Evolutionary conservation across 805 yeast genomes (phyloP), one percentile per base, ranked within the genome.

Genomic region (Nakazawaea peltata): DNA sequence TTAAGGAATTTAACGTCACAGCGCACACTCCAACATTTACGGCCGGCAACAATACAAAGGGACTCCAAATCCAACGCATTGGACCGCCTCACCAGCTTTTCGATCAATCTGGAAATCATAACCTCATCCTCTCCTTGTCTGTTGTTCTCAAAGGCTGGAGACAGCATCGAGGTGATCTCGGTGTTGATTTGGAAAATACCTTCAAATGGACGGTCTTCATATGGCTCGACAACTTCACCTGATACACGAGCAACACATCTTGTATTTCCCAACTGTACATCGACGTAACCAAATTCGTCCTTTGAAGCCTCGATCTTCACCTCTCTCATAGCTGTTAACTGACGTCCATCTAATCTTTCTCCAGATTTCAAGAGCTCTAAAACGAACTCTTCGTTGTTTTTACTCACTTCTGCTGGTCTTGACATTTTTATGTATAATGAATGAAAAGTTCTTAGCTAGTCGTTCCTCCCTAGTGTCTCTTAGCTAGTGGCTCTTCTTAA

Each of bases 121-220:
- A 84, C 71, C 53, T 92, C 97, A 37, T 83, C 86, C 40, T 81
- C 83, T n/a, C 81, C 68, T 42, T 74, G 77, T 41, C 69, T 68
- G 19, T 77, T 78, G 46, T 74, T 76, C 47, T 88, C 95, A 54
- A 86, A 87, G 46, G 74, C 67, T 1, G 94, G 80, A 4, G 87
- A 77, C 1, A 96, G 95, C 86, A 90, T 81, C 12, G 97, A 84
- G 15, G 87, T 73, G 28, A 84, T 75, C 49, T 92, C 97, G 2
- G 95, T 82, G 33, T 81, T 74, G 11, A 92, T 87, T 17, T 71
- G 65, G 53, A 92, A 87, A 3, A 82, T 49, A 1, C 98, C 98
- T 56, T 92, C 98, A 53, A 85, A 90, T 0, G 97, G 97, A 36
- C 95, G 68, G 45, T 88, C 94, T 33, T 86, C 95, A 43, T 69